phyloP scores from a whole-genome alignment of 805 yeast genomes.

The Starmerella floris region DNA sequence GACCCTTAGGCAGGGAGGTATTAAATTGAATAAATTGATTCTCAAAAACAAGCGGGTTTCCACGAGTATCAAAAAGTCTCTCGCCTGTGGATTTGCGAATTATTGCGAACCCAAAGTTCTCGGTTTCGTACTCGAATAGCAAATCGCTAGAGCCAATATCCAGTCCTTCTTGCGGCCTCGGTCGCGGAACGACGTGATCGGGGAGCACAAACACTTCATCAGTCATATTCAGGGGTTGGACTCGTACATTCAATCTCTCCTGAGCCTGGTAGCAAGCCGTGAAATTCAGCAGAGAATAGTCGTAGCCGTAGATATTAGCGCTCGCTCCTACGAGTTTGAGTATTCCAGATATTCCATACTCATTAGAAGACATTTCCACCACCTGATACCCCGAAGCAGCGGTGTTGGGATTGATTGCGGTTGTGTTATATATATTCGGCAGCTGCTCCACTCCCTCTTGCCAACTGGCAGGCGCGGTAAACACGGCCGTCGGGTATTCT shows the following conservation, averaged over 20 bases:
- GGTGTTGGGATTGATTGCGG: background rate
- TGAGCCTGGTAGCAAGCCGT: conserved; percentile 1
- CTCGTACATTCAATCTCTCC: background rate
- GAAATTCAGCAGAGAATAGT: background rate
- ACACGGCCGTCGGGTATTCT: background rate
- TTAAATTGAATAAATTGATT: conserved; percentile 3
- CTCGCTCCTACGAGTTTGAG: background rate
- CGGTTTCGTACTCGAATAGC: background rate
- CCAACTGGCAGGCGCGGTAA: background rate
- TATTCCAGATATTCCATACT: background rate
- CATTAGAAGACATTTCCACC: background rate
- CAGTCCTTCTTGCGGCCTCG: background rate
- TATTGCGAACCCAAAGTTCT: background rate
- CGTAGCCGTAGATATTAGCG: conserved; percentile 1
- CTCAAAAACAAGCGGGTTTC: conserved; percentile 1
- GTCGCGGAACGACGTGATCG: background rate
- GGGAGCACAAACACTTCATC: conserved; percentile 1
- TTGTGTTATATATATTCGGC: conserved; percentile 1
- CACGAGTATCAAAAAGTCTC: background rate
- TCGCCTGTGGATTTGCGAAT: conserved; percentile 1
- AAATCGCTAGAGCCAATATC: background rate
- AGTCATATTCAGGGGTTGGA: background rate
- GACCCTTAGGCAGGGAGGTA: background rate
- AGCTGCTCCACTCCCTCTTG: background rate
- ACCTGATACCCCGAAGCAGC: background rate